A percentile compares a stretch with the other conserved stretches of the same genome.
phyloP scores from a whole-genome alignment of 176 grass and related monocot species.

The Avena atlantica region DNA sequence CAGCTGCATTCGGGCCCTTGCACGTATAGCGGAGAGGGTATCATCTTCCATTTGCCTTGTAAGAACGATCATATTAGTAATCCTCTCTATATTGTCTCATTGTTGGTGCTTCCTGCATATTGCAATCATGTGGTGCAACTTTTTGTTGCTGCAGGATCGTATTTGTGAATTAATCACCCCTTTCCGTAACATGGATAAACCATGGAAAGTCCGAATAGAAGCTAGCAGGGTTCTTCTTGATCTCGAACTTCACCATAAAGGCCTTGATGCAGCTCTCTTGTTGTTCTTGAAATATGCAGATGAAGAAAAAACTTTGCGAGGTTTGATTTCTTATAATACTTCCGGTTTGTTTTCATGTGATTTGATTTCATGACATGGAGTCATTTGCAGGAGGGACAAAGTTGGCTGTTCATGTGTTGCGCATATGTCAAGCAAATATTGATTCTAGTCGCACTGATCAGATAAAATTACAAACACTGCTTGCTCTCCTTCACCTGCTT shows the following conservation, averaged over 20 bases:
- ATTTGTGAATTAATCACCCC: slow-evolving; percentile 83
- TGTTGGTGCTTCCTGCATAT: slow-evolving; percentile 28
- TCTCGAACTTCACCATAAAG: slow-evolving; percentile 85
- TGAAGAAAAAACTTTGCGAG: slow-evolving; percentile 86
- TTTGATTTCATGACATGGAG: slow-evolving; percentile 47
- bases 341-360: slow-evolving; percentile 36
- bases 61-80: slow-evolving; percentile 39
- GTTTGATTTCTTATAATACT: slow-evolving; percentile 47
- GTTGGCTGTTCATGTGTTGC: slow-evolving; percentile 79
- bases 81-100: background rate
- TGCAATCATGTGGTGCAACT: slow-evolving; percentile 10
- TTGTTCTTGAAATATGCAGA: slow-evolving; percentile 92
- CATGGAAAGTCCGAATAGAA: slow-evolving; percentile 94
- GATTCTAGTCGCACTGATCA: slow-evolving; percentile 57
- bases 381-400: slow-evolving; percentile 79
- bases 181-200: slow-evolving; percentile 71
- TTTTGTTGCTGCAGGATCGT: slow-evolving; percentile 61
- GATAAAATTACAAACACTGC: slow-evolving; percentile 62
- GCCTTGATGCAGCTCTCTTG: slow-evolving; percentile 74
- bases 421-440: slow-evolving; percentile 73
- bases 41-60: slow-evolving; percentile 73
- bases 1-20: slow-evolving; percentile 93
- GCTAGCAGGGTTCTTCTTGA: slow-evolving; percentile 90
- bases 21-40: slow-evolving; percentile 86
- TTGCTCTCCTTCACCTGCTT: slow-evolving; percentile 75